phyloP scores from a whole-genome alignment of 352 stramenopile genomes.

The Aphanomyces astaci region DNA sequence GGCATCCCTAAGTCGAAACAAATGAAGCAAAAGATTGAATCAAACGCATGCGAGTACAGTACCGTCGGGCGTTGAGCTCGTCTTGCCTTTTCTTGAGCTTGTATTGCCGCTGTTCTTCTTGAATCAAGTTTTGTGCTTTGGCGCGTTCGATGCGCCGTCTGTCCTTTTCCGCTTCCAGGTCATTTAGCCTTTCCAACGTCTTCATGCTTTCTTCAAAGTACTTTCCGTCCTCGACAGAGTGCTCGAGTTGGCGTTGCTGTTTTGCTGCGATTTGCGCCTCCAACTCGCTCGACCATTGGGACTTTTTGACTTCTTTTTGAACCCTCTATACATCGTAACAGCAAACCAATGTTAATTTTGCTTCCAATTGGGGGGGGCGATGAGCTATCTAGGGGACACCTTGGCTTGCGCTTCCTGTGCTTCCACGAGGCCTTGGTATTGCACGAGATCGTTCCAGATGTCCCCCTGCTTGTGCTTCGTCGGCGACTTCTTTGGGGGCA shows the following conservation, averaged over 20 bases:
- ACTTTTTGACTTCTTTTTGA: slow-evolving; percentile 30
- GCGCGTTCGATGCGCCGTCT: slow-evolving; percentile 39
- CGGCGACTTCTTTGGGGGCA: slow-evolving; percentile 51
- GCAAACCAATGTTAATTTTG: no score
- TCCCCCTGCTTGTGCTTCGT: slow-evolving; percentile 71
- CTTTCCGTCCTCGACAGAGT: slow-evolving; percentile 37
- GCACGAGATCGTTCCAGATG: slow-evolving; percentile 80
- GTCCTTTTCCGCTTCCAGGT: slow-evolving; percentile 56
- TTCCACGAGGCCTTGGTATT: slow-evolving; percentile 66
- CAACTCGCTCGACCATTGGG: slow-evolving; percentile 38
- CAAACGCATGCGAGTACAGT: not conserved
- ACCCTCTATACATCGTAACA: no score
- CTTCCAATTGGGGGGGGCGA: no score
- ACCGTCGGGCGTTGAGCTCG: slow-evolving; percentile 28
- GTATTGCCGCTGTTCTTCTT: slow-evolving; percentile 51
- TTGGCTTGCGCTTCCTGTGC: slow-evolving; percentile 38
- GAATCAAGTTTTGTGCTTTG: slow-evolving; percentile 56
- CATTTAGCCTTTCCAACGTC: slow-evolving; percentile 34
- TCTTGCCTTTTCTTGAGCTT: slow-evolving; percentile 52
- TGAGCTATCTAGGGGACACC: not conserved
- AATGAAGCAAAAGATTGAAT: no score
- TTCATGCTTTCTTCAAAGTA: slow-evolving; percentile 48
- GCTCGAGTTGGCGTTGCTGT: slow-evolving; percentile 29
- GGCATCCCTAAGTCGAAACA: not conserved
- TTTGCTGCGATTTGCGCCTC: slow-evolving; percentile 49